Percentiles rank a stretch among this genome's conserved stretches.
Conservation (phyloP, 2,329 filamentous ascomycete species). For the Xylaria sp. region DNA sequence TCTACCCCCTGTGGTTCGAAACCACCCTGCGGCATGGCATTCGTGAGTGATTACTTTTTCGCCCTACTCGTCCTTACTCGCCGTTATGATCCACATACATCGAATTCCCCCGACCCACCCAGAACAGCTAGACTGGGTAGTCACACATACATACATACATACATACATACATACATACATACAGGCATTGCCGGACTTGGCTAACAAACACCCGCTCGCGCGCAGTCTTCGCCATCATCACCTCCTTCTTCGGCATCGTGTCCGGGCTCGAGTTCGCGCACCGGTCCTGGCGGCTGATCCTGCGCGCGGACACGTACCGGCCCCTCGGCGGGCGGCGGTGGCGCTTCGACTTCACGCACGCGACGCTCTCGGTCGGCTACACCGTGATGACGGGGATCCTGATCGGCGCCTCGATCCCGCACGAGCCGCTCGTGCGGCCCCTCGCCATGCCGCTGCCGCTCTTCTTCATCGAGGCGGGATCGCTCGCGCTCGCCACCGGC, state of each 20-base stretch:
- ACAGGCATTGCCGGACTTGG: too few relatives aligned
- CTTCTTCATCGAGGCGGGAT: conserved; percentile 52
- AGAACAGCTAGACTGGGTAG: too few relatives aligned
- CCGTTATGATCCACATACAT: too few relatives aligned
- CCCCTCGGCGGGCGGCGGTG: conserved; percentile 52
- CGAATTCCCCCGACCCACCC: neutral
- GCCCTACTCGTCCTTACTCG: neutral
- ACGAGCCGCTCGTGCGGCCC: conserved; percentile 51
- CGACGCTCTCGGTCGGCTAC: conserved; percentile 50
- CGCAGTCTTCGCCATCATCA: conserved; percentile 54
- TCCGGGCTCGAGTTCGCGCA: conserved; percentile 57
- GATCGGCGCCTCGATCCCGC: conserved; percentile 54
- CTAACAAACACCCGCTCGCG: neutral
- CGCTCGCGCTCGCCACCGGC: conserved; percentile 45
- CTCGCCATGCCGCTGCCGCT: conserved; percentile 55
- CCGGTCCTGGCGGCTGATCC: conserved; percentile 51
- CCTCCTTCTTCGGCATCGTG: conserved; percentile 58
- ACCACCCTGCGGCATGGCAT: conserved; percentile 42
- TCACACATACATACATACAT: too few relatives aligned
- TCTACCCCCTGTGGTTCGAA: conserved; percentile 51
- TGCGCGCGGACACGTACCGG: conserved; percentile 52
- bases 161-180: too few relatives aligned
- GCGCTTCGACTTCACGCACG: conserved; percentile 54
- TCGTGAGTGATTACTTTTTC: conserved; percentile 34
- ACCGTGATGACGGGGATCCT: conserved; percentile 53